A percentile compares a stretch with the other conserved stretches of the same genome.
These are phyloP conservation scores for Neopestalotiopsis sp. DNA, from an alignment of 2,329 filamentous ascomycete species.

Conservation along the genomic window DNA sequence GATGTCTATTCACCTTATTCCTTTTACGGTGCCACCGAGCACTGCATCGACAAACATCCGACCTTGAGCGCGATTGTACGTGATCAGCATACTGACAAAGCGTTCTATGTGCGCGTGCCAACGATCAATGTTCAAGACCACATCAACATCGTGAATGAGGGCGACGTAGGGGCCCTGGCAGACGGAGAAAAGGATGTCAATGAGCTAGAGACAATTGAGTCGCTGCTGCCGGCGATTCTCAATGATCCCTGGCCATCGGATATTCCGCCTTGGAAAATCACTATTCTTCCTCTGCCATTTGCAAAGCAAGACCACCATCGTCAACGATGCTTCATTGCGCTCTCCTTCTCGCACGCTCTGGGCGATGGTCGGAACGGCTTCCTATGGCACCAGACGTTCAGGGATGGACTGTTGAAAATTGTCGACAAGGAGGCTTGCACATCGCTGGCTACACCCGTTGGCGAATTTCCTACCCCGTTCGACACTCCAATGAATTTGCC, in stretches of 20 bases:
- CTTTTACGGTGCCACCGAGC: slow-evolving; percentile 1
- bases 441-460: neutral
- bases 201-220: slow-evolving; percentile 4
- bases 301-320: neutral
- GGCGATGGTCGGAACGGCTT: slow-evolving; percentile 16
- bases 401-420: neutral
- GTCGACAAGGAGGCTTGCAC: neutral
- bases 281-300: neutral
- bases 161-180: neutral
- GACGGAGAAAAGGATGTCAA: neutral
- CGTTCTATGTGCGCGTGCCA: slow-evolving; percentile 13
- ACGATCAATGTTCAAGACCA: slow-evolving; percentile 9
- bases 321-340: slow-evolving; percentile 10
- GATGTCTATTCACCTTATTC: neutral
- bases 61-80: slow-evolving; percentile 5
- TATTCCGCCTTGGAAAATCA: slow-evolving; percentile 14
- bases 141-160: slow-evolving; percentile 3
- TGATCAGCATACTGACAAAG: slow-evolving; percentile 10
- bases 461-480: slow-evolving; percentile 9
- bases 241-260: neutral
- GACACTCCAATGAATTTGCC: slow-evolving; percentile 12
- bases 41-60: slow-evolving; percentile 14
- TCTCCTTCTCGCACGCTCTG: slow-evolving; percentile 16
- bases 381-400: slow-evolving; percentile 6
- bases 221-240: slow-evolving; percentile 4